Percentiles rank a stretch among this genome's conserved stretches.
Evolutionary conservation across 108 stramenopile genomes (phyloP).

Genomic region (Seminavis robusta): DNA sequence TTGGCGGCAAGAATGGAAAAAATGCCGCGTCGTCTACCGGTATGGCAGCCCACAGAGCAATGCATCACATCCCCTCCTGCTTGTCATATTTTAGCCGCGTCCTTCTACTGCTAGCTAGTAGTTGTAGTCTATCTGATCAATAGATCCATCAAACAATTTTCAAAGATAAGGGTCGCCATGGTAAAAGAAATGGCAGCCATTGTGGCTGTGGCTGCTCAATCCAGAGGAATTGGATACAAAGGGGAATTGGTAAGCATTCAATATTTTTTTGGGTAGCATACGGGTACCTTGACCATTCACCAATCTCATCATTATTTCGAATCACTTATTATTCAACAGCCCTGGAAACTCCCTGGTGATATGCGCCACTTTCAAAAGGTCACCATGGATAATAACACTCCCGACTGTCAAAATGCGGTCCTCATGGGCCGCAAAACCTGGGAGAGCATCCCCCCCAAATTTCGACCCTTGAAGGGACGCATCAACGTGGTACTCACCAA

Average conservation of each 20-base stretch:
- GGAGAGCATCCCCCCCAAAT: conserved; percentile 93
- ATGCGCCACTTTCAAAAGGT: conserved; percentile 80
- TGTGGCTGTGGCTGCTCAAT: conserved; percentile 54
- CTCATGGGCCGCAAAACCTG: conserved; percentile 99
- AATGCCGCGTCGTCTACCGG: no score
- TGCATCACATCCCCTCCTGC: no score
- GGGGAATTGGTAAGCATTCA: conserved; percentile 58
- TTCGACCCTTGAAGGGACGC: conserved; percentile 89
- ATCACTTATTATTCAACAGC: conserved; percentile 25
- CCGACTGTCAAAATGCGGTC: conserved; percentile 84
- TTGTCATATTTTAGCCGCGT: no score
- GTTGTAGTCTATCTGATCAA: no score
- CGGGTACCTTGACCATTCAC: not conserved
- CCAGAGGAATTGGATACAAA: conserved; percentile 63
- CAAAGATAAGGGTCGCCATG: no score
- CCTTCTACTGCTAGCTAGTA: no score
- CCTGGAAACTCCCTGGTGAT: conserved; percentile 82
- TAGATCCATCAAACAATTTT: no score
- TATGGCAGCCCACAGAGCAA: no score
- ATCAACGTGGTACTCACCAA: conserved; percentile 91
- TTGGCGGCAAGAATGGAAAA: no score
- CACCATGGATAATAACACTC: conserved; percentile 48
- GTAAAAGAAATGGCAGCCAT: conserved; percentile 51
- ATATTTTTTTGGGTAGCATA: not conserved
- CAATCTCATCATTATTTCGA: not conserved